Conservation (phyloP, 345 rosid species). For the Orychophragmus violaceus region DNA sequence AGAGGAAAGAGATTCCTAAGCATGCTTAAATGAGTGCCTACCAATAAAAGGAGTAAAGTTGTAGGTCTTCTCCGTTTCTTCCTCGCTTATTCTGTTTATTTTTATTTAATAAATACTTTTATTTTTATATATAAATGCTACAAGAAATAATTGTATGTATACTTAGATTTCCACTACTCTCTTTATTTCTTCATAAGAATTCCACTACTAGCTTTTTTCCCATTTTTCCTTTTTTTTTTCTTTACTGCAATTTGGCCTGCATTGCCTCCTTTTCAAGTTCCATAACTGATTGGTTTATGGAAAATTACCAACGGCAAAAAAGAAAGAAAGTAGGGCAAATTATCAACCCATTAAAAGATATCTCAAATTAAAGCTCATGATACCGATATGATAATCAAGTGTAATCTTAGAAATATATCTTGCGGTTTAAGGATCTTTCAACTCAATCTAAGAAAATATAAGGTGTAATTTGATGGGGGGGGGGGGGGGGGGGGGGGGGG, state of each 20-base stretch:
- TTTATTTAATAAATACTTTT: neutral
- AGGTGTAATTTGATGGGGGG: neutral
- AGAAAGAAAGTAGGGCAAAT: too few species aligned
- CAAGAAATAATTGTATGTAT: neutral
- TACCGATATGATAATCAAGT: conserved; percentile 5
- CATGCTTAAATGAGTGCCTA: conserved; percentile 34
- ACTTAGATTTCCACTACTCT: conserved; percentile 15
- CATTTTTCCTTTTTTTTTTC: neutral
- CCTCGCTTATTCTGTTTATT: neutral
- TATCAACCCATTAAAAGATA: neutral
- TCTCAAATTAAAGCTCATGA: conserved; percentile 1
- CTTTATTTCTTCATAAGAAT: neutral
- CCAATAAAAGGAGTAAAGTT: conserved; percentile 11
- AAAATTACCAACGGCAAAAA: neutral
- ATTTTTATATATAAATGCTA: neutral
- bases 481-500: too few species aligned
- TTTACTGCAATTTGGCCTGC: neutral
- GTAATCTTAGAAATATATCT: neutral
- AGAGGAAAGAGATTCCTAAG: conserved; percentile 27
- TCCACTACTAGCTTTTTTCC: neutral
- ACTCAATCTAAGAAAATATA: neutral
- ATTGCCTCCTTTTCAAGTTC: conserved; percentile 8
- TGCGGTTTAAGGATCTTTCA: conserved; percentile 23
- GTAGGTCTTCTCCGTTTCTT: neutral
- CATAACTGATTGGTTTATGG: conserved; percentile 11